Conservation (phyloP, 371 early-diverging fungal species). For the Mucor piriformis region DNA sequence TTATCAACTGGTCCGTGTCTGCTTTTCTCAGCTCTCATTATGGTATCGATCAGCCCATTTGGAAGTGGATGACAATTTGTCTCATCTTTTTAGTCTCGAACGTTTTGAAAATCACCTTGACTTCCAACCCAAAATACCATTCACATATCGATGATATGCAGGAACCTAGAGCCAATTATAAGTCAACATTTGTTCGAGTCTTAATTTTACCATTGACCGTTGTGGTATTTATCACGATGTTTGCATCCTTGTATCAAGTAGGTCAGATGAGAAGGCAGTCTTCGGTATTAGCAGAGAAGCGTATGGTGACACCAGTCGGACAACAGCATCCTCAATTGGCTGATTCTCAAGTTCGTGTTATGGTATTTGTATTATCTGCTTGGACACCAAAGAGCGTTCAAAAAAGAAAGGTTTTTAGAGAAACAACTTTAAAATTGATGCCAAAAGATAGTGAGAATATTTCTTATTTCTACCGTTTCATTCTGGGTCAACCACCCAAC, state of each 20-base stretch:
- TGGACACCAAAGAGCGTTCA: slow-evolving; percentile 56
- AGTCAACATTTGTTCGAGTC: slow-evolving; percentile 45
- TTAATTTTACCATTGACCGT: slow-evolving; percentile 43
- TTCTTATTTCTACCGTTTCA: slow-evolving; percentile 54
- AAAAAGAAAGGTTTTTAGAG: slow-evolving; percentile 57
- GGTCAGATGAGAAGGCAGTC: slow-evolving; percentile 32
- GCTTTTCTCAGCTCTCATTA: slow-evolving; percentile 56
- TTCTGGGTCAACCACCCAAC: slow-evolving; percentile 55
- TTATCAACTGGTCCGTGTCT: slow-evolving; percentile 64
- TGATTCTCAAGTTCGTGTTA: slow-evolving; percentile 40
- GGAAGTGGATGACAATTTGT: slow-evolving; percentile 67
- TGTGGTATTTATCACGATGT: slow-evolving; percentile 50
- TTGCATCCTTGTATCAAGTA: slow-evolving; percentile 44
- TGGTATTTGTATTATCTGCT: slow-evolving; percentile 61
- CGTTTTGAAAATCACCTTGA: slow-evolving; percentile 37
- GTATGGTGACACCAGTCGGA: slow-evolving; percentile 24
- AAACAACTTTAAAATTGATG: slow-evolving; percentile 58
- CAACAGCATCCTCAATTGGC: slow-evolving; percentile 30
- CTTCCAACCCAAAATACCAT: slow-evolving; percentile 33
- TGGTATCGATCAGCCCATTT: slow-evolving; percentile 62
- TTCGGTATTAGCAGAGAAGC: slow-evolving; percentile 18
- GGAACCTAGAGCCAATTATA: slow-evolving; percentile 33
- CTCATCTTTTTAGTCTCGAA: slow-evolving; percentile 48
- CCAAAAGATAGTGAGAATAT: slow-evolving; percentile 49
- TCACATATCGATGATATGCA: slow-evolving; percentile 25